These are phyloP conservation scores for Paramecium sexaurelia DNA, from an alignment of 73 alveolate genomes.

Conservation along the genomic window DNA sequence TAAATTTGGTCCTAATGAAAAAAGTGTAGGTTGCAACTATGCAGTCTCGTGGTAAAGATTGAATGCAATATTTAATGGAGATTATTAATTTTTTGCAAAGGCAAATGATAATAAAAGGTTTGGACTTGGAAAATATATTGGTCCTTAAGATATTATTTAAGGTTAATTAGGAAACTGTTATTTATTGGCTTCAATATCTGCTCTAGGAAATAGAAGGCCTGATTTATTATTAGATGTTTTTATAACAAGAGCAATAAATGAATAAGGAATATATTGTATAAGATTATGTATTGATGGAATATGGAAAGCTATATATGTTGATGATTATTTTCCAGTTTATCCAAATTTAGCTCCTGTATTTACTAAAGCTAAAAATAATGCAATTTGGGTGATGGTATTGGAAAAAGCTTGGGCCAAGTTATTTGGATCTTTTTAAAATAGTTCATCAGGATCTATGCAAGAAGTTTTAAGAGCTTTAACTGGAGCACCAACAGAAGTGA, in stretches of 20 bases:
- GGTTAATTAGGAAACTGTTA: constrained; percentile 90
- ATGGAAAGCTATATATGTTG: constrained; percentile 86
- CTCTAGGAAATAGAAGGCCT: constrained; percentile 83
- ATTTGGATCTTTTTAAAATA: constrained; percentile 90
- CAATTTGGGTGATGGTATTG: constrained; percentile 91
- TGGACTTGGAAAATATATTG: constrained; percentile 71
- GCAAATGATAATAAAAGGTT: constrained; percentile 25
- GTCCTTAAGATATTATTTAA: constrained; percentile 78
- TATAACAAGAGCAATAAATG: constrained; percentile 75
- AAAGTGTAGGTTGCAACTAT: background rate
- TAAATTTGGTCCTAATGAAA: background rate
- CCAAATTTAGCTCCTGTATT: constrained; percentile 84
- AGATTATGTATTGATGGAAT: constrained; percentile 89
- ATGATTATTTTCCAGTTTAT: constrained; percentile 94
- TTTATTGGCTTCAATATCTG: constrained; percentile 81
- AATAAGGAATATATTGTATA: constrained; percentile 90
- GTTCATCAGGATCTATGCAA: constrained; percentile 89
- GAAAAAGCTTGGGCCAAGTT: constrained; percentile 98
- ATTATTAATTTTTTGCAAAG: constrained; percentile 30
- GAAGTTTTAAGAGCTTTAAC: constrained; percentile 83
- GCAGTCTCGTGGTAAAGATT: background rate
- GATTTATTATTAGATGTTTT: constrained; percentile 79
- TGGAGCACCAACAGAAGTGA: constrained; percentile 77
- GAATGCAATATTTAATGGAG: background rate
- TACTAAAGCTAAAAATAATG: constrained; percentile 88